Percentiles rank a stretch among this genome's conserved stretches.
Conservation (phyloP, 768 basidiomycete genomes). For the Pleurotus platypus region DNA sequence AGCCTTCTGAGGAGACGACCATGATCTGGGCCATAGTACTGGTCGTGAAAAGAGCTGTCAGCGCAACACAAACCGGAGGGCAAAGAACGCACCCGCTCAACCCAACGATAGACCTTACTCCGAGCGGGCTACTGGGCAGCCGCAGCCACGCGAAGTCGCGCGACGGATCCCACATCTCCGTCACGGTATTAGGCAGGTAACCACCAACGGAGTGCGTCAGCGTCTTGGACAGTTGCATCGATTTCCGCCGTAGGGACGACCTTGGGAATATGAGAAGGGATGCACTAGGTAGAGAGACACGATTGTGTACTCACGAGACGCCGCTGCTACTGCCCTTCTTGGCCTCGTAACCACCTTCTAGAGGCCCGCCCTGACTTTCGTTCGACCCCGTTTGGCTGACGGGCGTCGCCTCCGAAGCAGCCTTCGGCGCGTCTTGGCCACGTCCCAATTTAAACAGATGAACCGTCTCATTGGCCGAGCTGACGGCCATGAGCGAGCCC, state of each 20-base stretch:
- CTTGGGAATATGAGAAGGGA: conserved; percentile 12
- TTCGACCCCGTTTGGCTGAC: conserved; percentile 64
- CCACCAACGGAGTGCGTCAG: conserved; percentile 76
- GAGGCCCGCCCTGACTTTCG: conserved; percentile 57
- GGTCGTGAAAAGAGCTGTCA: not conserved
- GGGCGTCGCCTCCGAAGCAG: conserved; percentile 25
- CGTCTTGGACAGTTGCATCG: conserved; percentile 70
- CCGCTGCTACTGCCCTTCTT: conserved; percentile 45
- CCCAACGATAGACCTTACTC: conserved; percentile 84
- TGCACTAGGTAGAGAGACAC: not conserved
- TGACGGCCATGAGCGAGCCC: conserved; percentile 76
- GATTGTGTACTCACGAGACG: conserved; percentile 43
- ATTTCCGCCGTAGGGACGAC: conserved; percentile 62
- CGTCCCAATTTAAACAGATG: conserved; percentile 88
- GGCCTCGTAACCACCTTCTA: conserved; percentile 83
- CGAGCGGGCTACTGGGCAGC: conserved; percentile 57
- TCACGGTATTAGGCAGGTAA: conserved; percentile 83
- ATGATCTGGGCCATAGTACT: conserved; percentile 95
- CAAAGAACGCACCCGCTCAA: conserved; percentile 70
- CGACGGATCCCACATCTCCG: conserved; percentile 98
- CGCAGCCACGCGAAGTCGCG: conserved; percentile 91
- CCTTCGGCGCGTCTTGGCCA: conserved; percentile 12
- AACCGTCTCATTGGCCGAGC: conserved; percentile 90
- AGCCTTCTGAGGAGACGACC: conserved; percentile 94
- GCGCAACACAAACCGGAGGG: not conserved